Conservation (phyloP, 805 yeast genomes). For the Jamesozyma hellenica region DNA sequence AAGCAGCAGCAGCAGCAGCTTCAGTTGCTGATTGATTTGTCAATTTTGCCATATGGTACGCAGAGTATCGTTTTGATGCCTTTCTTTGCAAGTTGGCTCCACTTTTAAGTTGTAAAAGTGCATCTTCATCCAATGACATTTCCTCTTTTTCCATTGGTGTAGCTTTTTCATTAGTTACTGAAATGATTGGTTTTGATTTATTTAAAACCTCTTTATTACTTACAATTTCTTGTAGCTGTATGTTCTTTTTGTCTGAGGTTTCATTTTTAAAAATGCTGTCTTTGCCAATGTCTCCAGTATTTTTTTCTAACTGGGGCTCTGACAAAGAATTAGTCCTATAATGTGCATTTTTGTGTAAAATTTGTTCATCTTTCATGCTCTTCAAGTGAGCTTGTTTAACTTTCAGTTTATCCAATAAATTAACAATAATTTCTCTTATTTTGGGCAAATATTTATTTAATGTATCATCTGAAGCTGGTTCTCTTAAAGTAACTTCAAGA, state of each 20-base stretch:
- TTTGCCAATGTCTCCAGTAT: neutral
- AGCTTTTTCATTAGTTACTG: neutral
- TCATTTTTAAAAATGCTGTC: neutral
- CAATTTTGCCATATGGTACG: constrained; percentile 79
- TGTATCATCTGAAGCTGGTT: constrained; percentile 73
- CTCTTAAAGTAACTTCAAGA: constrained; percentile 76
- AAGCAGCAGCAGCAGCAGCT: constrained; percentile 17
- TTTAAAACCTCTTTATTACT: neutral
- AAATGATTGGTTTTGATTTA: neutral
- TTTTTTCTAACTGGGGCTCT: neutral
- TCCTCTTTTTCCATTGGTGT: constrained; percentile 5
- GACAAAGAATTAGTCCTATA: constrained; percentile 11
- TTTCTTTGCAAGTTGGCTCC: constrained; percentile 79
- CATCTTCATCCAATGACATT: constrained; percentile 35
- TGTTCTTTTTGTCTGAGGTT: neutral
- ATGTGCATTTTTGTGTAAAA: constrained; percentile 4
- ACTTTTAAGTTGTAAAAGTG: constrained; percentile 67
- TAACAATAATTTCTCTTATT: constrained; percentile 77
- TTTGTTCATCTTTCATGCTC: constrained; percentile 15
- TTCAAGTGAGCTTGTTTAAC: constrained; percentile 52
- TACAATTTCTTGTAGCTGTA: neutral
- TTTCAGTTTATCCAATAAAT: constrained; percentile 68
- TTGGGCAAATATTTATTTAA: constrained; percentile 73
- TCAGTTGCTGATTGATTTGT: constrained; percentile 35
- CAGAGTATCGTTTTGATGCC: constrained; percentile 89